These are phyloP conservation scores for Pistacia vera DNA, from an alignment of 345 rosid species.

Conservation along the genomic window DNA sequence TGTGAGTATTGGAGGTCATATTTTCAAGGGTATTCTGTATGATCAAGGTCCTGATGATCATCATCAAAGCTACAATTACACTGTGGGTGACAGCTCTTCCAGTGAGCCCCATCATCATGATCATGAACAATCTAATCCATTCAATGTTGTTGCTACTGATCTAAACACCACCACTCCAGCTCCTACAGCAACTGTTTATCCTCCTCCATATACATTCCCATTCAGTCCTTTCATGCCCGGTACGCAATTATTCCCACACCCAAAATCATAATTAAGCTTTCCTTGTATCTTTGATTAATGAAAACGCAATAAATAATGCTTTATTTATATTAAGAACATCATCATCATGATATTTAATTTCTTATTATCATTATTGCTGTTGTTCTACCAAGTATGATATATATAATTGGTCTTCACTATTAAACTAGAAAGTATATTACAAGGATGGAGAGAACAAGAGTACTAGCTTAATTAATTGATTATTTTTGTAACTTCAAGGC, in stretches of 20 bases:
- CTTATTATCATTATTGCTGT: not conserved
- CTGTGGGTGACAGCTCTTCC: conserved; percentile 35
- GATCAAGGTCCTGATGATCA: conserved; percentile 46
- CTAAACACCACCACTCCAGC: conserved; percentile 16
- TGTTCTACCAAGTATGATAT: not conserved
- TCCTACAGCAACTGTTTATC: conserved; percentile 9
- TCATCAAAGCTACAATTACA: conserved; percentile 1
- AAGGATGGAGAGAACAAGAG: not conserved
- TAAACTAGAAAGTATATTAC: conserved; percentile 2
- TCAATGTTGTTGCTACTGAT: not conserved
- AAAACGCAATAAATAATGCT: no score
- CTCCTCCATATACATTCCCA: conserved; percentile 30
- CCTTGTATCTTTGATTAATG: not conserved
- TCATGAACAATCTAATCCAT: conserved; percentile 11
- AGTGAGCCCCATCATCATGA: conserved; percentile 24
- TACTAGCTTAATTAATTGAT: not conserved
- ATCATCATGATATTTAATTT: no score
- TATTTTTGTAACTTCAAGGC: conserved; percentile 12
- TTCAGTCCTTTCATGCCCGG: conserved; percentile 43
- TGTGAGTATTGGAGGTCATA: conserved; percentile 51
- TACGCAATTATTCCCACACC: conserved; percentile 51
- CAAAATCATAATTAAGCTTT: conserved; percentile 30
- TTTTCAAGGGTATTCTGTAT: conserved; percentile 55
- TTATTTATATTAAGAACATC: not conserved
- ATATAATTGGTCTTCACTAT: not conserved